Conservation (phyloP, 495 filamentous ascomycete species). For the Xylaria intraflava region DNA sequence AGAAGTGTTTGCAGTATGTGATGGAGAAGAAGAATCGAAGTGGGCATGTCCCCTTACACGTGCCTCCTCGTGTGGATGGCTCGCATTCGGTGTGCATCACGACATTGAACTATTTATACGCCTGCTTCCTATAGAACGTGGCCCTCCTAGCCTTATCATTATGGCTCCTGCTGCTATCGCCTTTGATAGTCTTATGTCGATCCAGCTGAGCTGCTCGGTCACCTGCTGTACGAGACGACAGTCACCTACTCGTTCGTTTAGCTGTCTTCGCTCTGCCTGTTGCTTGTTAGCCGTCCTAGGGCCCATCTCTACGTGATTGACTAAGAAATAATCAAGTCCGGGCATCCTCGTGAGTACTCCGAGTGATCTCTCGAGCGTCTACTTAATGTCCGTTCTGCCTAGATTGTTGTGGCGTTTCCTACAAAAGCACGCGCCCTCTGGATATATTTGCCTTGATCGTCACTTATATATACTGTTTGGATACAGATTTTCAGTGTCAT, state of each 20-base stretch:
- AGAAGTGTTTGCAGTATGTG: background rate
- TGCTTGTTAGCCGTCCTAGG: background rate
- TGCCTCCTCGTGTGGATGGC: background rate
- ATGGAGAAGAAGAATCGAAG: background rate
- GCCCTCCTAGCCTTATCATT: background rate
- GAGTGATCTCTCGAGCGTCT: background rate
- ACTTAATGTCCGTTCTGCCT: background rate
- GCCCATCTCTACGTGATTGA: background rate
- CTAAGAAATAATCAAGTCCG: background rate
- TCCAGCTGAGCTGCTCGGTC: conserved; percentile 10
- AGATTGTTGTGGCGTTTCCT: background rate
- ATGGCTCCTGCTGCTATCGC: background rate
- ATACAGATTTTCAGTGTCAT: background rate
- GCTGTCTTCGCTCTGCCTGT: background rate
- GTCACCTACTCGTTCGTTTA: background rate
- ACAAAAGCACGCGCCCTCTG: background rate
- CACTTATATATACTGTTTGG: background rate
- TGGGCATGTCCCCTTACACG: background rate
- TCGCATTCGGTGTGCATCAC: conserved; percentile 5
- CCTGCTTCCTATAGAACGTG: background rate
- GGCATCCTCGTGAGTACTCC: background rate
- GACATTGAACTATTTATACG: conserved; percentile 8
- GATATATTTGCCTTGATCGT: background rate
- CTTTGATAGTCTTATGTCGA: background rate
- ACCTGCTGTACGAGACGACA: conserved; percentile 1